These are phyloP conservation scores for Pichia sp. DNA, from an alignment of 1,139 yeast genomes.

Conservation along the genomic window DNA sequence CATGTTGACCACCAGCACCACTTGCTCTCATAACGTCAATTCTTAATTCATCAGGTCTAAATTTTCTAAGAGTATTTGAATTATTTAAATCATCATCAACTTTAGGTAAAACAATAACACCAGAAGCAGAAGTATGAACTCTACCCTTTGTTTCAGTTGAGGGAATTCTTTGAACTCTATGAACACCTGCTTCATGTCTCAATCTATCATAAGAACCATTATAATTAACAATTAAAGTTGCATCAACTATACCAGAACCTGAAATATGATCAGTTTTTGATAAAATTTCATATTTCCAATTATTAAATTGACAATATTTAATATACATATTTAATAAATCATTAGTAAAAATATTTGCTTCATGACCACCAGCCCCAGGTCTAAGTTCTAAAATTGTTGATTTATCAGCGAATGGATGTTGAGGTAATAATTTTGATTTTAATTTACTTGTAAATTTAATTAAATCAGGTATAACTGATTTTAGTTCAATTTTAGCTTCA, in stretches of 20 bases:
- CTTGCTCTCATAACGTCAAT: constrained; percentile 95
- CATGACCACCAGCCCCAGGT: constrained; percentile 96
- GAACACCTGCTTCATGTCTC: constrained; percentile 91
- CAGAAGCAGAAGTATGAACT: constrained; percentile 93
- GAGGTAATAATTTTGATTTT: constrained; percentile 60
- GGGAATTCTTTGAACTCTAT: constrained; percentile 91
- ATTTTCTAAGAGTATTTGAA: constrained; percentile 46
- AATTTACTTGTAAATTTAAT: constrained; percentile 39
- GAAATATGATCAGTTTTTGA: constrained; percentile 50
- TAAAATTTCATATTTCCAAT: constrained; percentile 63
- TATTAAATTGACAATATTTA: constrained; percentile 55
- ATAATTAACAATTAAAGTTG: constrained; percentile 64
- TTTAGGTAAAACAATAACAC: constrained; percentile 89
- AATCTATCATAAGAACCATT: constrained; percentile 71
- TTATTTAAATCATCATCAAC: constrained; percentile 55
- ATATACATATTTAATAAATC: constrained; percentile 80
- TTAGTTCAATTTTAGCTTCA: constrained; percentile 46
- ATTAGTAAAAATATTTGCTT: constrained; percentile 79
- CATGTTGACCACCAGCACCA: constrained; percentile 99
- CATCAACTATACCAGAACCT: constrained; percentile 70
- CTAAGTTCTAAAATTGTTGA: constrained; percentile 79
- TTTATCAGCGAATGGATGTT: constrained; percentile 68
- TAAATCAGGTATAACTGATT: constrained; percentile 35
- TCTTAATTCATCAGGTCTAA: constrained; percentile 82
- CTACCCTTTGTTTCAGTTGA: constrained; percentile 91